Percentiles rank a stretch among this genome's conserved stretches.
Conservation (phyloP, 306 rosid species). For the Astragalus membranaceus region DNA sequence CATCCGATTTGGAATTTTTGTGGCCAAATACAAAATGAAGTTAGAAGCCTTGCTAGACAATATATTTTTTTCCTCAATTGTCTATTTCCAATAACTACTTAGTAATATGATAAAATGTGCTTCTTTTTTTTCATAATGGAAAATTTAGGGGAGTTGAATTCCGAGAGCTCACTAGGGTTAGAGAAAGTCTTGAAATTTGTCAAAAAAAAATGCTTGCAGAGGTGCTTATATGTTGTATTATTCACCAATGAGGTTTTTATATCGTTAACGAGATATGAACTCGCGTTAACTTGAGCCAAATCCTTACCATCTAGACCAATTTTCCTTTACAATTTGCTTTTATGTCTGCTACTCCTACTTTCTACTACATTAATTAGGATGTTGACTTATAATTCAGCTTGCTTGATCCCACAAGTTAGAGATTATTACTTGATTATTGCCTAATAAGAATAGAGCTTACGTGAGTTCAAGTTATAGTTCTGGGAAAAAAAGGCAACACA, state of each 20-base stretch:
- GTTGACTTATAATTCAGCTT: slow-evolving; percentile 20
- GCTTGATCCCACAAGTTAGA: slow-evolving; percentile 19
- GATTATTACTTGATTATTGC: slow-evolving; percentile 5
- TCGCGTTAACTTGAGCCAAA: too few species aligned
- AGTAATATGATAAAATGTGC: too few species aligned
- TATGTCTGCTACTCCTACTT: background rate
- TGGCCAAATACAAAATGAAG: background rate
- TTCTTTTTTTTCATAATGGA: too few species aligned
- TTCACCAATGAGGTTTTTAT: too few species aligned
- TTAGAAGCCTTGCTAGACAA: background rate
- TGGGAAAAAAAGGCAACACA: background rate
- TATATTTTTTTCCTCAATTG: background rate
- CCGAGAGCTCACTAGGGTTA: too few species aligned
- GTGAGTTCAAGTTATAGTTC: background rate
- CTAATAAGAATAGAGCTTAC: background rate
- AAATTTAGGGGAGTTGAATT: too few species aligned
- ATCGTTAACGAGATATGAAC: too few species aligned
- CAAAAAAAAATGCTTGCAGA: too few species aligned
- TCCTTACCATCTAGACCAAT: too few species aligned
- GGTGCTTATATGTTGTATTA: too few species aligned
- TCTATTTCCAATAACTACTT: slow-evolving; percentile 1
- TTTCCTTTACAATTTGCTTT: background rate
- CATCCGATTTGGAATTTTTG: background rate
- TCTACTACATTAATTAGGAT: slow-evolving; percentile 18
- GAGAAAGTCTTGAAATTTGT: too few species aligned